These are phyloP conservation scores for Eucalyptus marginata DNA, from an alignment of 345 rosid species.

Conservation along the genomic window DNA sequence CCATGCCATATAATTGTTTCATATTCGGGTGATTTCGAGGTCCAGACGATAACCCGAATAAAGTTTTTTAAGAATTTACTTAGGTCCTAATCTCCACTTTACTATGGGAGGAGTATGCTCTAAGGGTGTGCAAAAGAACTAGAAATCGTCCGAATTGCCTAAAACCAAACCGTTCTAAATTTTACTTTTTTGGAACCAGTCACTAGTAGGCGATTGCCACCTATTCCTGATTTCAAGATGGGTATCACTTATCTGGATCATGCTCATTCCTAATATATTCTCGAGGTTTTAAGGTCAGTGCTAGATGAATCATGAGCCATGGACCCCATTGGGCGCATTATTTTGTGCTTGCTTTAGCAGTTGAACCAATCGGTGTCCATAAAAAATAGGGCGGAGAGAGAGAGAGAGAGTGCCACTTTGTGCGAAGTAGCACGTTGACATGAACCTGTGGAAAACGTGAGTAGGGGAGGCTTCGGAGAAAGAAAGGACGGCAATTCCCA, in stretches of 20 bases:
- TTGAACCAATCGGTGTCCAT: neutral
- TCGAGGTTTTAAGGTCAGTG: neutral
- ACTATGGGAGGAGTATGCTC: too few species aligned
- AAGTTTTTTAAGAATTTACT: too few species aligned
- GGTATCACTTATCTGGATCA: too few species aligned
- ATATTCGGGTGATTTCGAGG: accelerated
- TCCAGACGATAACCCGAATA: accelerated
- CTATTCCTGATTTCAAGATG: accelerated
- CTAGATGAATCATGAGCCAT: neutral
- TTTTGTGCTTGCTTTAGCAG: neutral
- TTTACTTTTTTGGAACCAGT: accelerated
- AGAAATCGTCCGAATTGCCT: accelerated
- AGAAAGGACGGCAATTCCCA: neutral
- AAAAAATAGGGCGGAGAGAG: neutral
- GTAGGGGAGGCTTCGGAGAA: neutral
- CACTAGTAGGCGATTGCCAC: accelerated
- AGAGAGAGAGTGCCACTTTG: neutral
- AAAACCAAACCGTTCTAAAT: accelerated
- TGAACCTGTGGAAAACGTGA: neutral
- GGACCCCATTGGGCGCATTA: neutral
- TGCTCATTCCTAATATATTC: too few species aligned
- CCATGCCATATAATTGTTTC: neutral
- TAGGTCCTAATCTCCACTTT: too few species aligned
- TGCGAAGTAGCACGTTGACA: neutral
- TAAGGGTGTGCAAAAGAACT: too few species aligned